A percentile compares a stretch with the other conserved stretches of the same genome.
Evolutionary conservation across 2,329 filamentous ascomycete species (phyloP).

Genomic region (Rhynchosporium agropyri): DNA sequence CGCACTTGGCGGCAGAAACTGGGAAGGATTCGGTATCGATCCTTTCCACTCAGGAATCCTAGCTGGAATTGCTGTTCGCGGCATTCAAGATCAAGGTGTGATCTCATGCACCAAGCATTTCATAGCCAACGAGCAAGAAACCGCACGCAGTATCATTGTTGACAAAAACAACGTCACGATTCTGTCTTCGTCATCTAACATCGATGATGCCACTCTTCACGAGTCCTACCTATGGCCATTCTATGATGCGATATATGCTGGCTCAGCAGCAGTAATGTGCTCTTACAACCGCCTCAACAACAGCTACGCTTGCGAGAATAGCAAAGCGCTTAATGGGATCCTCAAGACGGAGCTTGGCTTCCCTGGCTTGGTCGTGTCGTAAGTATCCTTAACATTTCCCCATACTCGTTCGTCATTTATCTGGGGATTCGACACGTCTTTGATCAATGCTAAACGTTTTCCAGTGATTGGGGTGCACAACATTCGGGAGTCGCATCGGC

Average conservation of each 20-base stretch:
- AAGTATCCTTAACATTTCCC: not conserved
- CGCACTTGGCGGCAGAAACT: slow-evolving; percentile 68
- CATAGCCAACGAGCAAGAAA: slow-evolving; percentile 78
- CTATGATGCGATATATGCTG: slow-evolving; percentile 76
- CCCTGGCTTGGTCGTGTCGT: slow-evolving; percentile 79
- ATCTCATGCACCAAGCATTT: slow-evolving; percentile 44
- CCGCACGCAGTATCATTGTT: slow-evolving; percentile 51
- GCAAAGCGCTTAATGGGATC: slow-evolving; percentile 76
- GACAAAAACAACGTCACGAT: slow-evolving; percentile 7
- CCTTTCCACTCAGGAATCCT: slow-evolving; percentile 17
- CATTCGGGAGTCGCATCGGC: slow-evolving; percentile 76
- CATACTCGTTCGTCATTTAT: too few relatives aligned
- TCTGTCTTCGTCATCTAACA: slow-evolving; percentile 62
- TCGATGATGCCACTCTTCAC: slow-evolving; percentile 74
- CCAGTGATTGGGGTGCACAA: slow-evolving; percentile 77
- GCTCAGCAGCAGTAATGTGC: slow-evolving; percentile 80
- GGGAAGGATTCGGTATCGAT: slow-evolving; percentile 53
- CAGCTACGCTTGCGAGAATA: slow-evolving; percentile 71
- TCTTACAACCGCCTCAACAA: slow-evolving; percentile 75
- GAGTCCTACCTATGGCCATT: slow-evolving; percentile 88
- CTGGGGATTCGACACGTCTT: too few relatives aligned
- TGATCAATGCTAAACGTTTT: not conserved
- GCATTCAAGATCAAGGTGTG: slow-evolving; percentile 33
- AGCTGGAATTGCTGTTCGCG: not conserved
- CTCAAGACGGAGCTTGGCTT: slow-evolving; percentile 85